phyloP scores from a whole-genome alignment of 306 rosid genomes.

The Medicago lupulina region DNA sequence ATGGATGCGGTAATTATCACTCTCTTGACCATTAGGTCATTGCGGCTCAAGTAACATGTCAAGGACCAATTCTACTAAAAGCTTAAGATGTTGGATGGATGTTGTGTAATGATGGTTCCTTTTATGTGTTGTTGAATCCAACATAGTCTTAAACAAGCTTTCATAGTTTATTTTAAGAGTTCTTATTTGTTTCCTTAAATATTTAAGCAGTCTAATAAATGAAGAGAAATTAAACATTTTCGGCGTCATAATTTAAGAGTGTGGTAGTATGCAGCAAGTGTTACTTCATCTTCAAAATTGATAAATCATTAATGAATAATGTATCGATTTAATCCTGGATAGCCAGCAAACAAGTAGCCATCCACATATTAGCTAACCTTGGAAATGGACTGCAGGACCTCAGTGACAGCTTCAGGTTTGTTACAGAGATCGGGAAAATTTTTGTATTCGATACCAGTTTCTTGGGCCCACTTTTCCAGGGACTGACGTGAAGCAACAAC shows the following conservation, averaged over 20 bases:
- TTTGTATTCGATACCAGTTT: slow-evolving; percentile 59
- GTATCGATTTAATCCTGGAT: background rate
- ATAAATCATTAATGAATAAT: background rate
- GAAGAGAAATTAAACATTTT: background rate
- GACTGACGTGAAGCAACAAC: slow-evolving; percentile 60
- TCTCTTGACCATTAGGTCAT: background rate
- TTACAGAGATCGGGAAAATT: slow-evolving; percentile 78
- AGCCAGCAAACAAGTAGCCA: slow-evolving; percentile 14
- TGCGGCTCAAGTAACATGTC: background rate
- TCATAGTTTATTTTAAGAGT: background rate
- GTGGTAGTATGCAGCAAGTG: background rate
- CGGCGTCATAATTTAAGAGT: background rate
- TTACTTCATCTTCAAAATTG: background rate
- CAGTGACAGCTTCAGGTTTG: slow-evolving; percentile 66
- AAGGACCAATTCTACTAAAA: background rate
- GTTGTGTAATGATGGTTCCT: background rate
- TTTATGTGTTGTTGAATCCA: too few relatives aligned
- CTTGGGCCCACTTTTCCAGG: slow-evolving; percentile 84
- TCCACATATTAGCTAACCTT: slow-evolving; percentile 61
- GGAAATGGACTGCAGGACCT: slow-evolving; percentile 77
- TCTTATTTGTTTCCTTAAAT: background rate
- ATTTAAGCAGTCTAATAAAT: slow-evolving; percentile 2
- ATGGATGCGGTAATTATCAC: background rate
- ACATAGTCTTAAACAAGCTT: background rate
- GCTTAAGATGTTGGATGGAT: background rate